These are phyloP conservation scores for Raphanus sativus DNA, from an alignment of 345 rosid species.

Conservation along the genomic window DNA sequence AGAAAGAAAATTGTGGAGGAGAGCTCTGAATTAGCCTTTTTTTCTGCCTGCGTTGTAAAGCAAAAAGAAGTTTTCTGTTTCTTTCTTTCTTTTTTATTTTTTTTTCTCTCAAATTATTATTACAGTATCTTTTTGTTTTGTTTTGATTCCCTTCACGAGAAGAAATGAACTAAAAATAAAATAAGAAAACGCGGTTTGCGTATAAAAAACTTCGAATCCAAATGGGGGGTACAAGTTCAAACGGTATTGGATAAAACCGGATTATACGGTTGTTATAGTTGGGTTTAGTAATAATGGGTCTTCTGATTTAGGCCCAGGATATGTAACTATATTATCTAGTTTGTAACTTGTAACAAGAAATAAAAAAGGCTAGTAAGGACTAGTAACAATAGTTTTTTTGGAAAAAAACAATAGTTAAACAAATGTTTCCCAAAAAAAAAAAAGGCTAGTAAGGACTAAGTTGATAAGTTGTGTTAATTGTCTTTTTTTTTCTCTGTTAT, in stretches of 20 bases:
- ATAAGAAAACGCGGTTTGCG: neutral
- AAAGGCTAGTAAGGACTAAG: neutral
- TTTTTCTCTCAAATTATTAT: neutral
- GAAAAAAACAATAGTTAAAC: too few species aligned
- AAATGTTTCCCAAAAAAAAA: too few species aligned
- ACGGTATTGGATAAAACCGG: neutral
- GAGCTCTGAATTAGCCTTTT: neutral
- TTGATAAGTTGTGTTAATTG: too few species aligned
- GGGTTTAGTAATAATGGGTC: neutral
- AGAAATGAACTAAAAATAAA: neutral
- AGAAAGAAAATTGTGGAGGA: neutral
- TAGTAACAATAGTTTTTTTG: too few species aligned
- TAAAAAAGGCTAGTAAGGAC: neutral
- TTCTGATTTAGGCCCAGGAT: neutral
- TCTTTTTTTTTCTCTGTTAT: neutral
- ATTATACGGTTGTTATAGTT: neutral
- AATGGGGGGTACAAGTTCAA: neutral
- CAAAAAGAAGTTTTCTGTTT: neutral
- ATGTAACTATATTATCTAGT: neutral
- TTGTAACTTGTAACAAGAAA: neutral
- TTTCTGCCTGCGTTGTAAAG: neutral
- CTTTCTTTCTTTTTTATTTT: neutral
- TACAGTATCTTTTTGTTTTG: too few species aligned
- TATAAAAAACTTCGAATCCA: neutral
- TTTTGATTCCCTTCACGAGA: neutral